Base-by-base conservation (phyloP, 139 green algal genomes). In the Chlorokybus atmophyticus region DNA sequence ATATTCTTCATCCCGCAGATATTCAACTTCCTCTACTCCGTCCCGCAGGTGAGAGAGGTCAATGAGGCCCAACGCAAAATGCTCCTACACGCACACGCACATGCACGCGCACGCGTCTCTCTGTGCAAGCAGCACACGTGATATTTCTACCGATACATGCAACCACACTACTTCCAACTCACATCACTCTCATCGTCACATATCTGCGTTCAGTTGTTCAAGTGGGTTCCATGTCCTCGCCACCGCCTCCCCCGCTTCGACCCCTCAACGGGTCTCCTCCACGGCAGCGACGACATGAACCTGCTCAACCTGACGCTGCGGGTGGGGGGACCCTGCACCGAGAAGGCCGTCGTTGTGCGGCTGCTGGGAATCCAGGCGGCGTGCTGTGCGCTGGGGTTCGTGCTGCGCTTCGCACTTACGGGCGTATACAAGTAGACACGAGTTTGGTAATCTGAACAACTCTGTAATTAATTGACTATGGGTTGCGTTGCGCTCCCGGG, bases 1-100 rank as follows among this genome's bases (percentile, higher is more conserved):
- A 62, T 97, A 14, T 95, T 98, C 71, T 81, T 97, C 24, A 58
- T 94, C 1, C 90, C 90, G 1, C 83, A 93, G 66, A 59, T 94
- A 49, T 70, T 98, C 70, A 98, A 98, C 77, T 98, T 98, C 70
- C 60, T 94, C 2, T 96, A 98, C 76, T 90, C 75, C 6, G 31
- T 90, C 7, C 88, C 90, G 4, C 90, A 98, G 79, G 54, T 68
- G 5, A 44, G n/a, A n/a, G n/a, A n/a, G n/a, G n/a, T n/a, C n/a
- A n/a, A n/a, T n/a, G n/a, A n/a, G n/a, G n/a, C n/a, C n/a, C n/a
- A n/a, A n/a, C n/a, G n/a, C n/a, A n/a, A n/a, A n/a, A n/a, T n/a
- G n/a, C n/a, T n/a, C n/a, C n/a, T 29, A 10, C 8, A 63, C 32
- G 17, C 52, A 23, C 32, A 60, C 17, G 14, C 47, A 17, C 57